Evolutionary conservation across 2,329 filamentous ascomycete species (phyloP), one percentile per base, ranked within the genome.

Genomic region (Xylaria sp.): DNA sequence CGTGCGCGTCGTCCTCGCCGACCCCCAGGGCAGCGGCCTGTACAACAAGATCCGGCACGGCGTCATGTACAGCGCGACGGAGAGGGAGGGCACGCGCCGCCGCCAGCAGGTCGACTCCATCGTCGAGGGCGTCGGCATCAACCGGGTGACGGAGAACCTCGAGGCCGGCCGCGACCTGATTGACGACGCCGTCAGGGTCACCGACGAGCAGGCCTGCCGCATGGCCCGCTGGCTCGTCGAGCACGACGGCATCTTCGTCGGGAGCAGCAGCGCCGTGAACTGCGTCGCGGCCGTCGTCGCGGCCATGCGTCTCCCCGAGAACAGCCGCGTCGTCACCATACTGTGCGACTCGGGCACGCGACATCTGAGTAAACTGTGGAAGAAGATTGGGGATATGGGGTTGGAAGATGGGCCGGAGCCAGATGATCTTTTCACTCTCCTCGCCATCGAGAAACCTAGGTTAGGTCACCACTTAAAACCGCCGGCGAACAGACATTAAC

Each of bases 181-280:
- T 62, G 93, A 97, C 79, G 94, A 97, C 81, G 95, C 96, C 2
- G 89, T 98, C 44, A 88, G 90, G 67, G 93, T 99, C 15, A 93
- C 89, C 2, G 97, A 99, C 80, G 88, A 89, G 59, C 94, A 99
- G 83, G 96, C 96, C 13, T 89, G 93, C 78, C 87, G 86, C 63
- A 99, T 99, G 96, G 96, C 95, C n/a, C 86, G 93, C 71, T 98
- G 94, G 93, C 83, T 99, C 48, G 95, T 97, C 9, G 94, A 98
- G 81, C 92, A 94, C 71, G 96, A 99, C 79, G 96, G 96, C 7
- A 90, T 99, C 62, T 99, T 99, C 76, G 86, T 94, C 48, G 97
- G 96, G 9, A 97, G 94, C 79, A 97, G 93, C 79, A 97, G 92
- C 80, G 92, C 94, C n/a, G 95, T 99, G 61, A 99, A 99, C 79